A percentile compares a stretch with the other conserved stretches of the same genome.
Evolutionary conservation across 306 rosid species (phyloP).

Genomic region (Benincasa hispida): DNA sequence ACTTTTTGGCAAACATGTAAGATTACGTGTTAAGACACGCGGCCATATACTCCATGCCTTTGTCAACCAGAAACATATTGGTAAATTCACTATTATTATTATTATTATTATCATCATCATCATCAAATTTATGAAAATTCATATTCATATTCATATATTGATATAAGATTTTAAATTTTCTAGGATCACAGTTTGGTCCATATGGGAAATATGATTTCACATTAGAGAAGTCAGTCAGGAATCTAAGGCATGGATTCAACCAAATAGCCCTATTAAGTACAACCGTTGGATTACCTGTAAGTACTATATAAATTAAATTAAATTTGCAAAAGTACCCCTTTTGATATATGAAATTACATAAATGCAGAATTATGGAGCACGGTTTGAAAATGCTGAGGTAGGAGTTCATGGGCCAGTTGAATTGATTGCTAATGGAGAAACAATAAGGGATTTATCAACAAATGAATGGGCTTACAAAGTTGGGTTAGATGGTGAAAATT

Average conservation of each 20-base stretch:
- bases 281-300: not conserved
- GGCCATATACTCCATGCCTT: too few species aligned
- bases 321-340: not conserved
- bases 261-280: not conserved
- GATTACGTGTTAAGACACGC: not conserved
- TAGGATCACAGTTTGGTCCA: too few species aligned
- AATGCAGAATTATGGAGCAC: constrained; percentile 29
- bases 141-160: too few species aligned
- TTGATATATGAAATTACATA: not conserved
- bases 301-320: not conserved
- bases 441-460: constrained; percentile 25
- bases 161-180: too few species aligned
- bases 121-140: too few species aligned
- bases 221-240: too few species aligned
- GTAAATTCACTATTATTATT: too few species aligned
- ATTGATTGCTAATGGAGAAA: constrained; percentile 27
- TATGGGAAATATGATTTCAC: too few species aligned
- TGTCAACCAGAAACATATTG: too few species aligned
- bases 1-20: too few species aligned
- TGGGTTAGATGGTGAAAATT: constrained; percentile 33
- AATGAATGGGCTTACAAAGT: constrained; percentile 37
- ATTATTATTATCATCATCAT: too few species aligned
- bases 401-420: constrained; percentile 38
- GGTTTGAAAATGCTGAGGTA: constrained; percentile 18
- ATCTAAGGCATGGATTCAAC: too few species aligned